Base-by-base conservation (phyloP, 768 basidiomycete species). In the Termitomyces sp. region DNA sequence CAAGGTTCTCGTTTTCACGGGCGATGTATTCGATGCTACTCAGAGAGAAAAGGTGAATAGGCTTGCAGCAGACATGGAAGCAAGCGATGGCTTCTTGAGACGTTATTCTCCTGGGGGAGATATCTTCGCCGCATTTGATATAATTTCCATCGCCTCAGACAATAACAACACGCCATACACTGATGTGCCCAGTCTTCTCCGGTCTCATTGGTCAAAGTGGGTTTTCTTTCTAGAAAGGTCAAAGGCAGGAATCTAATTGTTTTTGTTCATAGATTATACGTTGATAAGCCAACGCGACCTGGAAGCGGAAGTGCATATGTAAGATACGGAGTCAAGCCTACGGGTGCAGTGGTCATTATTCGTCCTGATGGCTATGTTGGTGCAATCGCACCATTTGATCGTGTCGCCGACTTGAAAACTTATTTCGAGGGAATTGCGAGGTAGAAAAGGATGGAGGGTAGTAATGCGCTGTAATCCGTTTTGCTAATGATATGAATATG, bases 321-420 rank as follows among this genome's bases (percentile, higher is more conserved):
- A 0, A 75, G 77, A 25, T 87, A 82, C 60, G 86, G 86, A 0
- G 76, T 86, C 44, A 68, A 72, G 32, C 56, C 70, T 5, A 59
- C 61, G 7, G 84, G 84, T 17, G 81, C 77, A 10, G 63, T 84
- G 11, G 77, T 84, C 8, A 71, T 84, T 48, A 77, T 87, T 5
- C 75, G 86, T 25, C 85, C 85, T 8, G 86, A 86, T 62, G 87
- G 87, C 16, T 87, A 87, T 56, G 77, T 90, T 31, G 84, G 82
- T 3, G 75, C 73, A 62, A 71, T 89, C 32, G 75, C 75, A 1
- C 79, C 86, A 0, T 68, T 88, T 41, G 65, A 73, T 29, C 73
- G 76, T n/a, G 60, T 75, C 9, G 51, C 64, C 23, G 64, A 69
- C 12, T 45, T 89, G 44, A 69, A 75, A 32, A 21, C 23, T 1